Evolutionary conservation across 257 asterid species (phyloP).

Genomic region (Scutellaria barbata): DNA sequence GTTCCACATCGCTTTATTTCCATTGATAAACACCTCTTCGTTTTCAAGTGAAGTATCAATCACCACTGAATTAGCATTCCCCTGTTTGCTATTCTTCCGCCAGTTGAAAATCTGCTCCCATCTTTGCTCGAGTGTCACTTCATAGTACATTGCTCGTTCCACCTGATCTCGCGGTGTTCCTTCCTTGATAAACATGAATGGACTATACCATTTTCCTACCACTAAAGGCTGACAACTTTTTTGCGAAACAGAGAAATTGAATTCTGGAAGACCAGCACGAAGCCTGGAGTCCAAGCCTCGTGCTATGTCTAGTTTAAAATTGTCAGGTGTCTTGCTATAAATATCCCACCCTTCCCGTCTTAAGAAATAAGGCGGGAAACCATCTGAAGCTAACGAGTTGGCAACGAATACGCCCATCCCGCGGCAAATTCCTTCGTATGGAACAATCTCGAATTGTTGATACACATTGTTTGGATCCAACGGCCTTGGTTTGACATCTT

Average conservation of each 20-base stretch:
- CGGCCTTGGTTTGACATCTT: conserved; percentile 54
- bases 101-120: conserved; percentile 57
- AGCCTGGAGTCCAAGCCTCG: conserved; percentile 48
- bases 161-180: conserved; percentile 50
- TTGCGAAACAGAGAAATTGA: neutral
- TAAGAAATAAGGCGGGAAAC: conserved; percentile 50
- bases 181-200: conserved; percentile 67
- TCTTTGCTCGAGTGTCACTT: conserved; percentile 59
- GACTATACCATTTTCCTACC: conserved; percentile 73
- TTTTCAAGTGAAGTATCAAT: conserved; percentile 48
- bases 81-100: conserved; percentile 9
- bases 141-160: conserved; percentile 52
- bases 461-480: conserved; percentile 53
- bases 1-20: conserved; percentile 42
- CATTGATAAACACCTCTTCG: conserved; percentile 40
- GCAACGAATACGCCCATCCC: conserved; percentile 33
- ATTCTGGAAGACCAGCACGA: conserved; percentile 46
- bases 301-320: conserved; percentile 42
- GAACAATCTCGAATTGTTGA: conserved; percentile 49
- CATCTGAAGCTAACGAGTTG: conserved; percentile 42
- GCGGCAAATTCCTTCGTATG: conserved; percentile 18
- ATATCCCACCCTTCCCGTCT: conserved; percentile 49
- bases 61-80: conserved; percentile 32
- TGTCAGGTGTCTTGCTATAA: conserved; percentile 35
- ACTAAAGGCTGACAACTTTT: neutral